Base-by-base conservation (phyloP, 148 eudicot genomes). In the Rhododendron ferrugineum region DNA sequence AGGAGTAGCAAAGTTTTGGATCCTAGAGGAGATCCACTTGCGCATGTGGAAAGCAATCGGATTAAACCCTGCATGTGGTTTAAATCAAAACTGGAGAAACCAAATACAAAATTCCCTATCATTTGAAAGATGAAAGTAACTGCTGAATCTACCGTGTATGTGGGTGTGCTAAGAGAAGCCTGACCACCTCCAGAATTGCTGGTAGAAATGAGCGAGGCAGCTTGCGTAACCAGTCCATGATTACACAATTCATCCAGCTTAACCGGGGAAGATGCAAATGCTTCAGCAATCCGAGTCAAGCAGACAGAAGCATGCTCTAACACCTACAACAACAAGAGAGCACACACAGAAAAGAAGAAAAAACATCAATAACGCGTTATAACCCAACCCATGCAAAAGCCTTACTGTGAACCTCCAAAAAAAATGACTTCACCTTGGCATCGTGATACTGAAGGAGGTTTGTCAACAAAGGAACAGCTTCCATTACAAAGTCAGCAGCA, bases 401-500 rank as follows among this genome's bases (percentile, higher is more conserved):
- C 81, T 36, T 60, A 75, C 37, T 11, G 56, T 30, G 62, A 56
- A 80, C 26, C 30, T 16, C 4, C 5, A 79, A 54, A 56, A 76
- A 87, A 11, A 13, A 87, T 46, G 15, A 64, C 88, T 89, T 56
- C 76, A 94, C 99, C 98, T 97, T 97, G 36, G 99, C 93, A 90
- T 97, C 99, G 83, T 93, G 99, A 87, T 97, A 97, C 84, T 97
- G 99, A 86, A 97, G 94, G 75, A 97, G 98, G 86, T 97, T 97
- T 16, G 98, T 97, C 85, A 97, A 86, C 86, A 94, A 91, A 79
- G 99, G 99, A 85, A 97, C 98, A 85, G 99, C 98, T 90, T 97
- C 99, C 99, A 97, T 95, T 81, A 97, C 99, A 91, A 97, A 97
- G 83, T 97, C 99, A 85, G 98, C 91, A 34, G 98, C 99, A 95